Base-by-base conservation (phyloP, 1,284 basidiomycete species). In the Pisolithus thermaeus region DNA sequence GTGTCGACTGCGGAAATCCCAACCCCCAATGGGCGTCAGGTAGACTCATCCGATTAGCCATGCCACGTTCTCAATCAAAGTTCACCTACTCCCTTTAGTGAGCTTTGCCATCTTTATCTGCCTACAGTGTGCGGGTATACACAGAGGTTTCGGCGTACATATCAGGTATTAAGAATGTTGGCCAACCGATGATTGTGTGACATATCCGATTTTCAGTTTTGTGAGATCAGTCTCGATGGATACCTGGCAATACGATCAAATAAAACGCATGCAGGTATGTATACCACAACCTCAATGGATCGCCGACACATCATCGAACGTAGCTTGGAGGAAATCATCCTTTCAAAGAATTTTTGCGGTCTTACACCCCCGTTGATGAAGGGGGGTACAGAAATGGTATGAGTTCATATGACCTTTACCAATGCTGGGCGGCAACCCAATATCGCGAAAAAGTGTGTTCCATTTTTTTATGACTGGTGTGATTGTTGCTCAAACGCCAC, bases 191-290 rank as follows among this genome's bases (percentile, higher is more conserved):
- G 20, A 50, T 18, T 35, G 14, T 16, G 56, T 60, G 47, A 44
- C 52, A 47, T 51, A 36, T 47, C 22, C 47, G 37, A 25, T 50
- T 64, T 50, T 47, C 69, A 93, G 90, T 64, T 95, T 95, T 71
- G 90, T 96, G 50, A 80, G 92, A 63, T 93, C 90, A 46, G 83
- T 92, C 60, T 94, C 92, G 51, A 97, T 97, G 93, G 93, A 96
- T 71, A 88, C 92, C 61, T 97, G 93, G 93, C 88, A 91, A 53
- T 81, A 86, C 38, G 90, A 93, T 50, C 93, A 97, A 69, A 75
- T 96, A 59, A 84, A 75, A 62, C 84, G 92, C 58, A 96, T 97
- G 91, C 84, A 89, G 81, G 90, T 91, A 42, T 47, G 75, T 56
- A 7, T 49, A 46, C 51, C 47, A 16, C 38, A 48, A 35, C 46